A percentile compares a stretch with the other conserved stretches of the same genome.
These are phyloP conservation scores for Fragilaria radians DNA, from an alignment of 108 stramenopile genomes.

Conservation along the genomic window DNA sequence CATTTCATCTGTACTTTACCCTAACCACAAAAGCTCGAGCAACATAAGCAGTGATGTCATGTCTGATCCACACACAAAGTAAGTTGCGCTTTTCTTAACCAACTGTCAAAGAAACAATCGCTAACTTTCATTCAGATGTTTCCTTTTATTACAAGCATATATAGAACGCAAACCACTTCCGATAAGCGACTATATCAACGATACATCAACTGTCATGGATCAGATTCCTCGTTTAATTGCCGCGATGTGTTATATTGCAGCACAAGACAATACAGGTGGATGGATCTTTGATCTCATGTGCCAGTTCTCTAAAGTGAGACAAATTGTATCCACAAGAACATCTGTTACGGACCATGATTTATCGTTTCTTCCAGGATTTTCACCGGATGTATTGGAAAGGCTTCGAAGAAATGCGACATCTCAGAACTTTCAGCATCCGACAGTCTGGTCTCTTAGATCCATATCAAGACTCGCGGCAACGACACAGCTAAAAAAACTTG, in stretches of 20 bases:
- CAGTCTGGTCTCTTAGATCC: neutral
- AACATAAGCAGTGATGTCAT: slow-evolving; percentile 52
- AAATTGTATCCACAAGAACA: slow-evolving; percentile 22
- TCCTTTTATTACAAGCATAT: slow-evolving; percentile 90
- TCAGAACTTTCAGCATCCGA: neutral
- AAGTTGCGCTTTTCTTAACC: neutral
- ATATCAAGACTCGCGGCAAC: neutral
- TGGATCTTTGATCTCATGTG: slow-evolving; percentile 57
- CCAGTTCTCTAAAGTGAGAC: slow-evolving; percentile 31
- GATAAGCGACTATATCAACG: slow-evolving; percentile 96
- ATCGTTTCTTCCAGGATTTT: neutral
- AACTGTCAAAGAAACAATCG: neutral
- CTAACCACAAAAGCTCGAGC: slow-evolving; percentile 17
- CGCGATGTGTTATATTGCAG: slow-evolving; percentile 91
- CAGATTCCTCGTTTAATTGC: slow-evolving; percentile 92
- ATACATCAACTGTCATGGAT: slow-evolving; percentile 92
- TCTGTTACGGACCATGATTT: neutral
- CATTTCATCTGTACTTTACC: slow-evolving; percentile 27
- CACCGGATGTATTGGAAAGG: neutral
- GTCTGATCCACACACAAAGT: slow-evolving; percentile 87
- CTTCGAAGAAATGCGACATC: neutral
- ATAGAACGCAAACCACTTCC: slow-evolving; percentile 80
- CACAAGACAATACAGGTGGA: slow-evolving; percentile 37
- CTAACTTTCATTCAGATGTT: slow-evolving; percentile 25
- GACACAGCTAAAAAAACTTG: neutral